Evolutionary conservation across 2,329 filamentous ascomycete genomes (phyloP).

Genomic region (Penicillium corylophilum): DNA sequence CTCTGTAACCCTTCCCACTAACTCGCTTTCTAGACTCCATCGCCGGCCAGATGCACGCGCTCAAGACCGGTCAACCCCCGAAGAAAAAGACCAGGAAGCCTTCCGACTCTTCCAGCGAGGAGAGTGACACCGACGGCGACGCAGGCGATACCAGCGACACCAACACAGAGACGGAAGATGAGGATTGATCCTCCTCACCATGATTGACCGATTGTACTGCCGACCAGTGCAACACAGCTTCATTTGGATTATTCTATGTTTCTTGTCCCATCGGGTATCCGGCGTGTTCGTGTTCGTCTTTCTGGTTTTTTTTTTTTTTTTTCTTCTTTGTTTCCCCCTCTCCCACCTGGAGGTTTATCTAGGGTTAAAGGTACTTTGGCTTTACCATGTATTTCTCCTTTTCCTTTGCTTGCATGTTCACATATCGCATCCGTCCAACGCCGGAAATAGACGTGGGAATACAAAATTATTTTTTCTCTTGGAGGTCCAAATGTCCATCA

Average conservation of each 20-base stretch:
- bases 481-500: too few species aligned
- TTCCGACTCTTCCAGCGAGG: slow-evolving; percentile 62
- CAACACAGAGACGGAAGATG: slow-evolving; percentile 74
- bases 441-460: slow-evolving; percentile 17
- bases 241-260: slow-evolving; percentile 1
- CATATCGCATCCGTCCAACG: slow-evolving; percentile 5
- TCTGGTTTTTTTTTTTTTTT: not conserved
- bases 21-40: slow-evolving; percentile 65
- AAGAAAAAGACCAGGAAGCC: slow-evolving; percentile 60
- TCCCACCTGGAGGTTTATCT: not conserved
- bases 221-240: slow-evolving; percentile 20
- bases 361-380: not conserved
- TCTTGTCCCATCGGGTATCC: slow-evolving; percentile 15
- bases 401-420: slow-evolving; percentile 6
- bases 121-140: slow-evolving; percentile 66
- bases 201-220: slow-evolving; percentile 23
- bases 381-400: slow-evolving; percentile 1
- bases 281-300: slow-evolving; percentile 4
- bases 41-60: slow-evolving; percentile 83
- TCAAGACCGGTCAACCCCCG: slow-evolving; percentile 66
- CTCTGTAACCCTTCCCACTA: not conserved
- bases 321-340: not conserved
- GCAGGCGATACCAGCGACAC: slow-evolving; percentile 57
- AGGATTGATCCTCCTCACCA: slow-evolving; percentile 51
- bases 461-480: slow-evolving; percentile 4